Conservation (phyloP, 768 basidiomycete genomes). For the Strobilomyces confusus region DNA sequence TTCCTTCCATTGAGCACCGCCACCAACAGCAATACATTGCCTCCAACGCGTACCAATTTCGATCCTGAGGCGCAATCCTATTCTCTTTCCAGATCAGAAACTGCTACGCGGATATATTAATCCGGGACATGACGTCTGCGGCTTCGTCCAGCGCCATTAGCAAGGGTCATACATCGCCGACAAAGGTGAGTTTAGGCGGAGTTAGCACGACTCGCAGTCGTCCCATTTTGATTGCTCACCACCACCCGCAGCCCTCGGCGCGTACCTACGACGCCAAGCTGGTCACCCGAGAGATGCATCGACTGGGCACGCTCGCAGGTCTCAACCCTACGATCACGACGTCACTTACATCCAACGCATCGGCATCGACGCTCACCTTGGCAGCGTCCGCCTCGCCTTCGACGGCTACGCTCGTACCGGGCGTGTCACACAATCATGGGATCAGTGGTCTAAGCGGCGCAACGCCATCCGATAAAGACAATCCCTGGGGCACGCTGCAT, state of each 20-base stretch:
- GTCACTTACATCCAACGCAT: slow-evolving; percentile 40
- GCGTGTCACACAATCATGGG: slow-evolving; percentile 31
- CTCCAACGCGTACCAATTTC: slow-evolving; percentile 14
- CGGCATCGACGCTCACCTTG: slow-evolving; percentile 43
- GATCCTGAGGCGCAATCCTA: slow-evolving; percentile 35
- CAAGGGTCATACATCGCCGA: slow-evolving; percentile 32
- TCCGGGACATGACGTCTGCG: slow-evolving; percentile 25
- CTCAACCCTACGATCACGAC: slow-evolving; percentile 44
- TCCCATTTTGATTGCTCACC: slow-evolving; percentile 7
- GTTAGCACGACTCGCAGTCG: slow-evolving; percentile 7
- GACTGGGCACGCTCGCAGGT: slow-evolving; percentile 61
- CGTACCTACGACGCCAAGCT: slow-evolving; percentile 79
- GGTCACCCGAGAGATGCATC: slow-evolving; percentile 82
- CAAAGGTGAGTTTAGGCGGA: slow-evolving; percentile 31
- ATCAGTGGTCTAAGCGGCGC: slow-evolving; percentile 17
- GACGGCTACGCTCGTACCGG: slow-evolving; percentile 28
- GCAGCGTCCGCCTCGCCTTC: slow-evolving; percentile 40
- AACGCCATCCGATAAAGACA: slow-evolving; percentile 46
- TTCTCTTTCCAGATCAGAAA: slow-evolving; percentile 38
- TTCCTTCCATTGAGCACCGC: slow-evolving; percentile 36
- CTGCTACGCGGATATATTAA: slow-evolving; percentile 15
- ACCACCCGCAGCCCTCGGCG: slow-evolving; percentile 45
- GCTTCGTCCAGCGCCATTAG: slow-evolving; percentile 23
- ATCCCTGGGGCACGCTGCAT: slow-evolving; percentile 80
- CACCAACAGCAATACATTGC: slow-evolving; percentile 34